Conservation (phyloP, 140 eudicot genomes). For the Erigeron philadelphicus region DNA sequence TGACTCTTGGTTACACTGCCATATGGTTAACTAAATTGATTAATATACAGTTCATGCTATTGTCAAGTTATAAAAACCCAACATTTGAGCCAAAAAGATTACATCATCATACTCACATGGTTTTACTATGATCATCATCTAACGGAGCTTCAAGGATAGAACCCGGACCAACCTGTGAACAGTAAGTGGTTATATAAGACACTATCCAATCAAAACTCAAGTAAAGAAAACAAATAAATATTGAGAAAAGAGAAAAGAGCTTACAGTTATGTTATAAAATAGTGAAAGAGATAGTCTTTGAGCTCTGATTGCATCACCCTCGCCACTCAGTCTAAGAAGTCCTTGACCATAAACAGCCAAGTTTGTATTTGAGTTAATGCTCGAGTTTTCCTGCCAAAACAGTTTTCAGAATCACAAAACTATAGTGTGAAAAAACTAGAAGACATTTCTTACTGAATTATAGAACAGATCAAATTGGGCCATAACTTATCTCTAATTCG, state of each 20-base stretch:
- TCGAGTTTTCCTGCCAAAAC: slow-evolving; percentile 64
- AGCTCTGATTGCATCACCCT: slow-evolving; percentile 84
- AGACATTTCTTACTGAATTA: neutral
- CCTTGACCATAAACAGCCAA: slow-evolving; percentile 95
- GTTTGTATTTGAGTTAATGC: slow-evolving; percentile 73
- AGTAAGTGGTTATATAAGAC: slow-evolving; percentile 20
- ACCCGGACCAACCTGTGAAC: slow-evolving; percentile 80
- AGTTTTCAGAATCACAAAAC: neutral
- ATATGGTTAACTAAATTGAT: slow-evolving; percentile 13
- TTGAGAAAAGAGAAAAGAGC: slow-evolving; percentile 23
- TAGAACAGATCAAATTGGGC: neutral
- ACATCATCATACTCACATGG: slow-evolving; percentile 41
- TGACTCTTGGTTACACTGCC: slow-evolving; percentile 68
- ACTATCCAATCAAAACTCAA: slow-evolving; percentile 3
- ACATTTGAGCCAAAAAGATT: neutral
- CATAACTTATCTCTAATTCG: neutral
- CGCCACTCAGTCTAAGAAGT: slow-evolving; percentile 63
- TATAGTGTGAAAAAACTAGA: neutral
- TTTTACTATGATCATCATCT: slow-evolving; percentile 64
- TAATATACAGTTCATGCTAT: neutral
- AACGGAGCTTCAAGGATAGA: slow-evolving; percentile 85
- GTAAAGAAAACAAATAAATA: neutral
- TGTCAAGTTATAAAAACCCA: neutral
- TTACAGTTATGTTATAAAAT: slow-evolving; percentile 81
- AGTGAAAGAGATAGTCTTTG: slow-evolving; percentile 78